Evolutionary conservation across 805 yeast species (phyloP).

Genomic region (Yarrowia hollandica): DNA sequence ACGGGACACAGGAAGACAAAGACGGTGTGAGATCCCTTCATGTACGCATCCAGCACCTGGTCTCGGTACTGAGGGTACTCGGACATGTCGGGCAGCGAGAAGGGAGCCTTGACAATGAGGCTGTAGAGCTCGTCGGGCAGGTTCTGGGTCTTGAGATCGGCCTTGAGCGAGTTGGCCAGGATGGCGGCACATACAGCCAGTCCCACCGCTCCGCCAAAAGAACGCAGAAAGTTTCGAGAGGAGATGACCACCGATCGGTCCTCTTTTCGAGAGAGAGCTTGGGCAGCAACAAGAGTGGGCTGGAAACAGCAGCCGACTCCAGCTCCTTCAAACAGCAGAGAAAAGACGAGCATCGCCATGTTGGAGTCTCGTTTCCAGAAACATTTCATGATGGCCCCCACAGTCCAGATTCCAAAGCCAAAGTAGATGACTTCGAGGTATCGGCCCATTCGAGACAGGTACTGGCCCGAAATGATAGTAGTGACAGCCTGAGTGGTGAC

Average conservation of each 20-base stretch:
- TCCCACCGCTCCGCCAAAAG: conserved; percentile 65
- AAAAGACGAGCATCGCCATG: conserved; percentile 44
- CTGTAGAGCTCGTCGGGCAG: neutral
- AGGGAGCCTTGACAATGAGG: conserved; percentile 30
- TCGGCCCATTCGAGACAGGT: conserved; percentile 47
- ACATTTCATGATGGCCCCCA: conserved; percentile 47
- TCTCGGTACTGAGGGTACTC: conserved; percentile 22
- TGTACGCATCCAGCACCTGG: conserved; percentile 33
- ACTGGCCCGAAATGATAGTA: conserved; percentile 49
- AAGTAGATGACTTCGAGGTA: conserved; percentile 46
- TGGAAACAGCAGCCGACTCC: conserved; percentile 56
- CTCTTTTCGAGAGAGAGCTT: conserved; percentile 51
- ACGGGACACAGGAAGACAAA: conserved; percentile 31
- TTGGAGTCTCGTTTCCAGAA: conserved; percentile 41
- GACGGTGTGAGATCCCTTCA: conserved; percentile 31
- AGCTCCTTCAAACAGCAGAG: conserved; percentile 44
- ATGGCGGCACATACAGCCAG: conserved; percentile 46
- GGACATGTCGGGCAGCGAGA: conserved; percentile 31
- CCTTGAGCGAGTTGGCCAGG: conserved; percentile 35
- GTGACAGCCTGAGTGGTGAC: conserved; percentile 46
- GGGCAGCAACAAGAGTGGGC: conserved; percentile 57
- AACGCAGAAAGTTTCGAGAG: conserved; percentile 55
- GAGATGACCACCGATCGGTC: conserved; percentile 62
- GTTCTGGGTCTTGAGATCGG: conserved; percentile 29
- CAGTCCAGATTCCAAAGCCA: conserved; percentile 49